Base-by-base conservation (phyloP, 768 basidiomycete species). In the Mycena belliarum region DNA sequence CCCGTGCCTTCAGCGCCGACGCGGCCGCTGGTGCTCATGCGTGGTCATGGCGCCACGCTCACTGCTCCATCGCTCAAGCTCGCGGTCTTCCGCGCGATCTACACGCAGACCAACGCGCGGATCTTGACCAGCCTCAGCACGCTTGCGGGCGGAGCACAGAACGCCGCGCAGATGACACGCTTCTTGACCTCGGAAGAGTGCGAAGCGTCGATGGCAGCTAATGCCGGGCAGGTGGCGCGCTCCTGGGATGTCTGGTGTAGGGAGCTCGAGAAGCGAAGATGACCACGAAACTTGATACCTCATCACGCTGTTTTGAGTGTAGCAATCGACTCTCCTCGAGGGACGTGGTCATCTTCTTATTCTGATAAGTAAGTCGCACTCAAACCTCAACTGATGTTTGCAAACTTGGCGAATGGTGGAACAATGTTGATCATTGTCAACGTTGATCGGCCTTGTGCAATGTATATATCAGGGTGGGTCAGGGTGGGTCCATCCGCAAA, bases 11-110 rank as follows among this genome's bases (percentile, higher is more conserved):
- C 32, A 12, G 26, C 55, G 9, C 25, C 52, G 1, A 55, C 62
- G 20, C 57, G 54, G 4, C 55, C 62, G 18, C 48, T 63, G 37
- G 62, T 63, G 1, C 43, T 63, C 21, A 63, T 63, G 62, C 57
- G 62, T 11, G 62, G 62, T 23, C 62, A 63, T 50, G 62, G 62
- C 15, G 62, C 62, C 21, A 63, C 62, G 14, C 57, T 63, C 51
- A 51, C 38, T 6, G 62, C 62, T 12, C 14, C 58, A 29, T 63
- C 62, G 15, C 62, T 63, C 48, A 56, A 59, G 49, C 50, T 60
- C 8, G 54, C 48, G 21, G 29, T 63, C 25, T 63, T 50, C 49
- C 54, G 62, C 37, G 58, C 62, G 0, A 24, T 63, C 41, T 63
- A 60, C 24, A 63, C 55, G 3, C 62, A 63, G 48, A 45, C 42